These are phyloP conservation scores for Trichoderma cornu-damae DNA, from an alignment of 2,329 filamentous ascomycete species.

Conservation along the genomic window DNA sequence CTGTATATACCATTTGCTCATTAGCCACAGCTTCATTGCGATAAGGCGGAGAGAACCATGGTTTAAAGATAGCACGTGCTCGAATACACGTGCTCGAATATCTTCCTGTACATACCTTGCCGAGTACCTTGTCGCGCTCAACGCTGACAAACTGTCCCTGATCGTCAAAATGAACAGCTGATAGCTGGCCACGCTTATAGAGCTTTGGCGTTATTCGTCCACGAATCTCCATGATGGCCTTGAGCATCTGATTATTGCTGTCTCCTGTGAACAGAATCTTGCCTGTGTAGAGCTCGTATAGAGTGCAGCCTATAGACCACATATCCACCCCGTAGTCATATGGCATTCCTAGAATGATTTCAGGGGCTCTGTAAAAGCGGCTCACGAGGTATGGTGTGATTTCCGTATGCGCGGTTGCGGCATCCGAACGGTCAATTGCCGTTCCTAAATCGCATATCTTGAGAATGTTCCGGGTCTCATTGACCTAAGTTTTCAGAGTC, in stretches of 20 bases:
- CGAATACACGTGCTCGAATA: too few species aligned
- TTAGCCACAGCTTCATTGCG: not conserved
- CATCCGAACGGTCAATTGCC: slow-evolving; percentile 83
- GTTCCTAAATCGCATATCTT: slow-evolving; percentile 97
- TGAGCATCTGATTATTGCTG: slow-evolving; percentile 98
- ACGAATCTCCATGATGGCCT: slow-evolving; percentile 90
- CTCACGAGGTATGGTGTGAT: slow-evolving; percentile 94
- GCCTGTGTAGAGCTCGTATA: slow-evolving; percentile 95
- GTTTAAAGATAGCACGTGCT: not conserved
- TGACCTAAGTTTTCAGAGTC: slow-evolving; percentile 50
- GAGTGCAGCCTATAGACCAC: slow-evolving; percentile 95
- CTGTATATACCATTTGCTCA: slow-evolving; percentile 36
- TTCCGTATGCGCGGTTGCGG: slow-evolving; percentile 65
- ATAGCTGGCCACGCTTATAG: slow-evolving; percentile 74
- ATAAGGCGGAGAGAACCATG: not conserved
- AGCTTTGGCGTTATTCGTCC: slow-evolving; percentile 88
- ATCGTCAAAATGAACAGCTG: slow-evolving; percentile 76
- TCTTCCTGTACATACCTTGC: slow-evolving; percentile 55
- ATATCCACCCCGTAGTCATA: slow-evolving; percentile 94
- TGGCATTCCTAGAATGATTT: slow-evolving; percentile 94
- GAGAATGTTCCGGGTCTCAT: slow-evolving; percentile 73
- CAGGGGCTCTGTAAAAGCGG: slow-evolving; percentile 93
- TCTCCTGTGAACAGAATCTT: slow-evolving; percentile 94
- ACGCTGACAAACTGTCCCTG: slow-evolving; percentile 77
- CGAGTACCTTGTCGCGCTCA: slow-evolving; percentile 81